A percentile compares a stretch with the other conserved stretches of the same genome.
These are phyloP conservation scores for Herpotrichia juniperi DNA, from an alignment of 2,329 filamentous ascomycete species.

Conservation along the genomic window DNA sequence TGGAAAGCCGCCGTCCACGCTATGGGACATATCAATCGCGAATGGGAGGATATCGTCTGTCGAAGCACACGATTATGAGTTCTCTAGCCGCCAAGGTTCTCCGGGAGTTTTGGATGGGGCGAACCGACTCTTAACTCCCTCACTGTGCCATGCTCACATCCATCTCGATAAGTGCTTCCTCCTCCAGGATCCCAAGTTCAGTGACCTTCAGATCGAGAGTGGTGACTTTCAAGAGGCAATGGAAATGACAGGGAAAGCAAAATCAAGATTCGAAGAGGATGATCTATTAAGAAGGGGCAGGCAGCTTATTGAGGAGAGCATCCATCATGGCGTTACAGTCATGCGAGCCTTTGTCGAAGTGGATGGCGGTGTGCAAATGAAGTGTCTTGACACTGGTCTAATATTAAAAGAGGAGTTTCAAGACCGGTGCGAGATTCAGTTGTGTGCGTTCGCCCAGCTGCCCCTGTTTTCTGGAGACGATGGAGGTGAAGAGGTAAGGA, in stretches of 20 bases:
- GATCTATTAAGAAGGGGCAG: slow-evolving; percentile 70
- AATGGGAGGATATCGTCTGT: slow-evolving; percentile 42
- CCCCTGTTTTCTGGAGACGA: slow-evolving; percentile 65
- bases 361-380: slow-evolving; percentile 64
- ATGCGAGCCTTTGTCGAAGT: slow-evolving; percentile 76
- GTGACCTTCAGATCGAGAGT: slow-evolving; percentile 63
- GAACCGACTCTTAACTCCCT: slow-evolving; percentile 56
- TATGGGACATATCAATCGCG: slow-evolving; percentile 46
- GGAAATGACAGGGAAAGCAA: slow-evolving; percentile 63
- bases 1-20: slow-evolving; percentile 28
- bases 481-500: slow-evolving; percentile 57
- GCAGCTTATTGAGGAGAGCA: slow-evolving; percentile 69
- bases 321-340: slow-evolving; percentile 68
- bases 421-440: slow-evolving; percentile 64
- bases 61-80: slow-evolving; percentile 29
- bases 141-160: slow-evolving; percentile 74
- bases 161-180: slow-evolving; percentile 73
- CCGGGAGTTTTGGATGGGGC: slow-evolving; percentile 48
- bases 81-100: slow-evolving; percentile 1
- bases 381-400: slow-evolving; percentile 64
- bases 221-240: slow-evolving; percentile 73
- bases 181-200: slow-evolving; percentile 64
- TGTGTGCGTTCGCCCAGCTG: slow-evolving; percentile 75
- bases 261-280: slow-evolving; percentile 64
- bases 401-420: slow-evolving; percentile 62